A percentile compares a stretch with the other conserved stretches of the same genome.
Evolutionary conservation across 2,329 filamentous ascomycete genomes (phyloP).

Genomic region (Ophiostoma piceae): DNA sequence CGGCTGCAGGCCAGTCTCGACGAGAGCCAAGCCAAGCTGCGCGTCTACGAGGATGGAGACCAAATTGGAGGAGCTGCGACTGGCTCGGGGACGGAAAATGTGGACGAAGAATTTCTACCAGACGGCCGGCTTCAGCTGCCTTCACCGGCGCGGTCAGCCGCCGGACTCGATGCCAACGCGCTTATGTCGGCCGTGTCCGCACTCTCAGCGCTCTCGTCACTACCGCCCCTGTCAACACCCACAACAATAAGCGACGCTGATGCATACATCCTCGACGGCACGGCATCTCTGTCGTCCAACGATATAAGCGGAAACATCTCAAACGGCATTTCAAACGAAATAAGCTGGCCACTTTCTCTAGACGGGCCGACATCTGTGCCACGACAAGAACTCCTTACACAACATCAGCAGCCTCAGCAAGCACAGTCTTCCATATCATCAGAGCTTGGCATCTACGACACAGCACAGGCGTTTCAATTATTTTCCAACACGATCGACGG

Average conservation of each 20-base stretch:
- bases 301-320: neutral
- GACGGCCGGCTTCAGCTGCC: neutral
- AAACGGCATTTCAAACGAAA: neutral
- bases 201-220: neutral
- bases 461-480: neutral
- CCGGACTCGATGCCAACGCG: neutral
- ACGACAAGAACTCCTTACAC: neutral
- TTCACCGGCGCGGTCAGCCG: neutral
- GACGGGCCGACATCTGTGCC: neutral
- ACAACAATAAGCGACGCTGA: neutral
- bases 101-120: neutral
- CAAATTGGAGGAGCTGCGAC: neutral
- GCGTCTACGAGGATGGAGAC: constrained; percentile 7
- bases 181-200: neutral
- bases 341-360: neutral
- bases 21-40: constrained; percentile 14
- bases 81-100: neutral
- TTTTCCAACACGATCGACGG: neutral
- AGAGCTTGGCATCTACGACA: neutral
- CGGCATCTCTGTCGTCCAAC: neutral
- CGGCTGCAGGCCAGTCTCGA: constrained; percentile 17
- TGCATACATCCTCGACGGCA: neutral
- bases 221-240: neutral
- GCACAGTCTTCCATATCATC: neutral
- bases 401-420: neutral